Percentiles rank a stretch among this genome's conserved stretches.
Conservation (phyloP, 1,139 yeast genomes). For the Kodamaea derodonti region DNA sequence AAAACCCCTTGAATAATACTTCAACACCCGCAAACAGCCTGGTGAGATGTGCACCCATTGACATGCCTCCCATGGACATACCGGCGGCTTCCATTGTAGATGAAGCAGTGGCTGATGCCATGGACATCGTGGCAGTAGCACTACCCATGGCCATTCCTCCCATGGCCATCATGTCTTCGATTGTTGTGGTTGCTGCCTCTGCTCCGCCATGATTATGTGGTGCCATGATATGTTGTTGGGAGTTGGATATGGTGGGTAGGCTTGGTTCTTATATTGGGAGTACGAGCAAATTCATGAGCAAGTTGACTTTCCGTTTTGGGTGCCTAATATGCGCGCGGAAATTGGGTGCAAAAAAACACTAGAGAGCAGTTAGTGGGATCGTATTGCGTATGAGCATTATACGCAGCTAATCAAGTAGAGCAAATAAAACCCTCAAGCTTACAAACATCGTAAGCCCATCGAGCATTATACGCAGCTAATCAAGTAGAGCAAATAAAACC, state of each 20-base stretch:
- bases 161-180: conserved; percentile 1
- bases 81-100: conserved; percentile 8
- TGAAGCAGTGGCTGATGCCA: conserved; percentile 1
- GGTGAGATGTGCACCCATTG: conserved; percentile 60
- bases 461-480: too few relatives aligned
- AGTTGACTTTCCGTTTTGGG: conserved; percentile 2
- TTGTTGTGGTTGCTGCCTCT: conserved; percentile 1
- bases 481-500: too few relatives aligned
- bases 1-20: conserved; percentile 52
- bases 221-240: not conserved
- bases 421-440: too few relatives aligned
- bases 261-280: not conserved
- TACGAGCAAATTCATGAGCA: conserved; percentile 2
- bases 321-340: not conserved
- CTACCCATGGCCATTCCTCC: conserved; percentile 12
- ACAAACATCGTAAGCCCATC: too few relatives aligned
- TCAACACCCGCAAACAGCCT: conserved; percentile 50
- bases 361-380: too few relatives aligned
- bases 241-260: not conserved
- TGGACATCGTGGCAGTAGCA: conserved; percentile 10
- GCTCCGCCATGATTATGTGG: not conserved
- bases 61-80: conserved; percentile 23
- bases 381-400: too few relatives aligned
- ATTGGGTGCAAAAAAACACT: too few relatives aligned
- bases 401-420: too few relatives aligned